Evolutionary conservation across 441 rosid genomes (phyloP).

Genomic region (Erysimum pusillum): DNA sequence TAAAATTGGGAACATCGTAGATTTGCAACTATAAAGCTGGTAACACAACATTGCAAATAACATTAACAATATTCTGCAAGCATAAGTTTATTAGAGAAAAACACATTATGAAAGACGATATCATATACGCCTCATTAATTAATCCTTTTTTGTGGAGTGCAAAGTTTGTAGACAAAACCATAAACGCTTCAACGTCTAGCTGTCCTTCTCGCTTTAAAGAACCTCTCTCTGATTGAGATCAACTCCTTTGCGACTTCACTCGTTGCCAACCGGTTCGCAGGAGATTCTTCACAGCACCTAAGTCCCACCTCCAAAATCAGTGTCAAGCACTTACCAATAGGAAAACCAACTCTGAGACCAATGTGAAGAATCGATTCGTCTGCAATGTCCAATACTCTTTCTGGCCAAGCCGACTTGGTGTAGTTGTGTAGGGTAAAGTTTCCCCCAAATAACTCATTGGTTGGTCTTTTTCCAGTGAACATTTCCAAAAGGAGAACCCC

Average conservation of each 20-base stretch:
- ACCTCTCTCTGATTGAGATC: slow-evolving; percentile 24
- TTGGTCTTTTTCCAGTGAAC: slow-evolving; percentile 35
- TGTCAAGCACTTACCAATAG: slow-evolving; percentile 5
- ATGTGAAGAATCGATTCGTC: neutral
- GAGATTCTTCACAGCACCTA: slow-evolving; percentile 26
- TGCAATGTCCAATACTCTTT: slow-evolving; percentile 39
- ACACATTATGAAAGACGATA: neutral
- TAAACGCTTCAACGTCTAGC: neutral
- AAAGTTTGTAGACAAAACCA: neutral
- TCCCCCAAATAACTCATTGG: slow-evolving; percentile 37
- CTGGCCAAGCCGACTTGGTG: neutral
- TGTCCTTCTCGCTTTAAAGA: slow-evolving; percentile 10
- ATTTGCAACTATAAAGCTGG: neutral
- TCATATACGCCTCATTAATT: neutral
- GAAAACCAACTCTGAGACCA: slow-evolving; percentile 19
- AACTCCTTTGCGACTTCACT: slow-evolving; percentile 1
- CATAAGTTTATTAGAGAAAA: neutral
- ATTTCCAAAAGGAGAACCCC: too few species aligned
- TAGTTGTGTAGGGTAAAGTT: slow-evolving; percentile 29
- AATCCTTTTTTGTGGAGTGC: neutral
- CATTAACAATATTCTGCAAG: neutral
- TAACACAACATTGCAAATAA: neutral
- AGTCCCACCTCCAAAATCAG: slow-evolving; percentile 22
- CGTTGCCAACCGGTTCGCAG: neutral
- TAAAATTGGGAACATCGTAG: neutral